Evolutionary conservation across 495 filamentous ascomycete genomes (phyloP), one percentile per base, ranked within the genome.

Genomic region (Hypoxylon intermedium): DNA sequence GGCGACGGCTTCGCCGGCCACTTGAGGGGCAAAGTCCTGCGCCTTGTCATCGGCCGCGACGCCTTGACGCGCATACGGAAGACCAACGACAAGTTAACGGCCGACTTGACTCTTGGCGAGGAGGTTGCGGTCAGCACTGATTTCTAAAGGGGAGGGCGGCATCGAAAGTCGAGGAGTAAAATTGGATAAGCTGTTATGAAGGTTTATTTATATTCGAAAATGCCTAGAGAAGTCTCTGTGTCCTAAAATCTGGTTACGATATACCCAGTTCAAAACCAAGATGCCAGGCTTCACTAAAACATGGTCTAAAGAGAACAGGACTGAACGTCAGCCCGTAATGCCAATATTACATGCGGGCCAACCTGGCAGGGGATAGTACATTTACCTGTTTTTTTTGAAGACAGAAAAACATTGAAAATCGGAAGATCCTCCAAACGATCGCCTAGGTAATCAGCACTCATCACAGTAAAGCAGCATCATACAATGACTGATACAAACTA

Each of bases 1-100:
- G 72, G 77, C 1, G 65, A 67, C 43, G 75, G 75, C 0, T 18
- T 67, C 43, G 67, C 67, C 11, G 57, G 56, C 7, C 20, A 34
- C 3, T 13, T 65, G 41, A 60, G 31, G 50, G 55, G 62, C 1
- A 56, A 52, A 41, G 57, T 65, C 9, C 3, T 18, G 16, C 23
- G 55, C n/a, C 41, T 65, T 13, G 51, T 57, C 0, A 41, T 60
- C 13, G 57, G 59, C 1, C 37, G 16, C 1, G 34, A 60, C 30
- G 48, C 43, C 21, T 30, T 41, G 38, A 5, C 36, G 18, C 31
- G 62, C 1, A 56, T 42, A 6, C 6, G 46, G 40, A 48, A 48
- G 38, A 50, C 30, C 0, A 59, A 49, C 33, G 58, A 51, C 7
- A 59, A 26, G 30, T 65, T 67, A 15, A 6, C 55, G 13, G 49